Percentiles rank a stretch among this genome's conserved stretches.
Conservation (phyloP, 1,284 basidiomycete genomes). For the Pisolithus thermaeus region DNA sequence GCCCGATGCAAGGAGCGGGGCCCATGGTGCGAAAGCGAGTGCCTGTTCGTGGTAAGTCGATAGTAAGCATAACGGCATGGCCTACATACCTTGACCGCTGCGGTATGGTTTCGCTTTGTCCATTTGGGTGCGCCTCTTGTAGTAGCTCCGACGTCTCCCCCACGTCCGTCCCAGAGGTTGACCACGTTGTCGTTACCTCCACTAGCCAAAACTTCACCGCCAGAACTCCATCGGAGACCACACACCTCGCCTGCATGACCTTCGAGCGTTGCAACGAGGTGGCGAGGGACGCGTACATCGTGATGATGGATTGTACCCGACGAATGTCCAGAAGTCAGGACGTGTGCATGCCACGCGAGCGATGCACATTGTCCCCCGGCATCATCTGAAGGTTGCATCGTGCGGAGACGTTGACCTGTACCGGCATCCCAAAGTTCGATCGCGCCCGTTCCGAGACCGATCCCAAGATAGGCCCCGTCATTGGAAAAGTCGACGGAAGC, state of each 20-base stretch:
- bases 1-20: slow-evolving; percentile 86
- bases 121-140: slow-evolving; percentile 68
- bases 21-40: slow-evolving; percentile 96
- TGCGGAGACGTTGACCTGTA: slow-evolving; percentile 73
- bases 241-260: slow-evolving; percentile 92
- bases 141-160: slow-evolving; percentile 57
- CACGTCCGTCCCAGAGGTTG: slow-evolving; percentile 89
- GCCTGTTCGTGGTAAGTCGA: slow-evolving; percentile 45
- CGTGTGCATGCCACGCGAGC: slow-evolving; percentile 81
- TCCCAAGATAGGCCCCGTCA: slow-evolving; percentile 83
- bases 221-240: slow-evolving; percentile 75
- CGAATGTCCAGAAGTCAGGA: slow-evolving; percentile 82
- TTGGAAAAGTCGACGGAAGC: slow-evolving; percentile 82
- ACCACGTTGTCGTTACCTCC: slow-evolving; percentile 97
- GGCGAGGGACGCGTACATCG: slow-evolving; percentile 81
- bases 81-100: slow-evolving; percentile 78
- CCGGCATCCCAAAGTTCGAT: slow-evolving; percentile 97
- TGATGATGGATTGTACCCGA: slow-evolving; percentile 94
- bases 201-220: slow-evolving; percentile 86
- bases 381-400: slow-evolving; percentile 56
- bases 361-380: slow-evolving; percentile 65
- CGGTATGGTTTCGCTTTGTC: slow-evolving; percentile 92
- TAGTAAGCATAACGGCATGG: neutral
- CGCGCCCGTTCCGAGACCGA: slow-evolving; percentile 81
- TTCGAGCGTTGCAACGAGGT: slow-evolving; percentile 84